Conservation (phyloP, 345 rosid genomes). For the Arabidopsis thaliana region TAIR10.1 NC_003075.7:17836001-17836500, state of each 20-base stretch:
- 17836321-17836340: slow-evolving; percentile 73
- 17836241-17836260: slow-evolving; percentile 57
- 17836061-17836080: not conserved
- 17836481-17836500: slow-evolving; percentile 65
- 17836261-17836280: slow-evolving; percentile 70
- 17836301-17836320: slow-evolving; percentile 58
- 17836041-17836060: not conserved
- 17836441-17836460: not conserved
- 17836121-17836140: slow-evolving; percentile 59
- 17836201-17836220: slow-evolving; percentile 1
- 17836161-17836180: slow-evolving; percentile 18
- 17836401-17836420: not conserved
- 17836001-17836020: not conserved
- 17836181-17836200: slow-evolving; percentile 15
- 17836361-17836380: slow-evolving; percentile 11
- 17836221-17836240: slow-evolving; percentile 8
- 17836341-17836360: slow-evolving; percentile 66
- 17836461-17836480: slow-evolving; percentile 52
- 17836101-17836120: slow-evolving; percentile 63
- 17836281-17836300: slow-evolving; percentile 68
- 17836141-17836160: slow-evolving; percentile 30
- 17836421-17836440: not conserved
- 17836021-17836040: not conserved
- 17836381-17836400: slow-evolving; percentile 15
- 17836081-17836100: slow-evolving; percentile 48